Conservation (phyloP, 352 stramenopile species). For the Achlya hypogyna region DNA sequence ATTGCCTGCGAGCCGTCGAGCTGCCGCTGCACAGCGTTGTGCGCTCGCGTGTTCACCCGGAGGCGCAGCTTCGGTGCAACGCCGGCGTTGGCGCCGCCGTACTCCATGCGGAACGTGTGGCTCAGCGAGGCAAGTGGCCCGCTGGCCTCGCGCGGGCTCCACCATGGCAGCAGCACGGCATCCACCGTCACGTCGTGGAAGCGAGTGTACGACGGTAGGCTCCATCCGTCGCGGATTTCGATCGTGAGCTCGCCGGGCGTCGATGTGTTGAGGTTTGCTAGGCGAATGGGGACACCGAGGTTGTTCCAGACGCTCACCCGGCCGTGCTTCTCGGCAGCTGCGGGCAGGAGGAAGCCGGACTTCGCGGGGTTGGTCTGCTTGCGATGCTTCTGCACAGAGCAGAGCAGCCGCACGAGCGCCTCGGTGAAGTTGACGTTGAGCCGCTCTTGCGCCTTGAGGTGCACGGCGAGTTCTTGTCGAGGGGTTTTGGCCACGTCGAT, state of each 20-base stretch:
- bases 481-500: slow-evolving; percentile 23
- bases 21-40: slow-evolving; percentile 11
- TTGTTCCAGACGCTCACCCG: slow-evolving; percentile 85
- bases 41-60: slow-evolving; percentile 30
- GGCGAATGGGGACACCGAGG: slow-evolving; percentile 74
- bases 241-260: slow-evolving; percentile 69
- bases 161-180: slow-evolving; percentile 80
- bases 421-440: slow-evolving; percentile 84
- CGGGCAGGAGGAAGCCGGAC: slow-evolving; percentile 61
- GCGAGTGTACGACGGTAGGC: slow-evolving; percentile 62
- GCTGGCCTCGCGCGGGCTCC: slow-evolving; percentile 58
- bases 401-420: slow-evolving; percentile 67
- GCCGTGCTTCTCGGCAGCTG: slow-evolving; percentile 74
- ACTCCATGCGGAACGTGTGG: slow-evolving; percentile 73
- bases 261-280: slow-evolving; percentile 83
- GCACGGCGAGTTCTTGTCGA: slow-evolving; percentile 34
- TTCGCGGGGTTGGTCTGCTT: slow-evolving; percentile 43
- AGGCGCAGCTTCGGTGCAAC: slow-evolving; percentile 79
- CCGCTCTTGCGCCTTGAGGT: slow-evolving; percentile 75
- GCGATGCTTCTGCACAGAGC: slow-evolving; percentile 66
- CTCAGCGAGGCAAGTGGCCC: slow-evolving; percentile 60
- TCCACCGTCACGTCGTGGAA: slow-evolving; percentile 82
- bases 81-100: slow-evolving; percentile 75
- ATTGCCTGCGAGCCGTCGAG: neutral
- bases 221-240: slow-evolving; percentile 80